Base-by-base conservation (phyloP, 805 yeast genomes). In the Sugiyamaella lignohabitans region DNA sequence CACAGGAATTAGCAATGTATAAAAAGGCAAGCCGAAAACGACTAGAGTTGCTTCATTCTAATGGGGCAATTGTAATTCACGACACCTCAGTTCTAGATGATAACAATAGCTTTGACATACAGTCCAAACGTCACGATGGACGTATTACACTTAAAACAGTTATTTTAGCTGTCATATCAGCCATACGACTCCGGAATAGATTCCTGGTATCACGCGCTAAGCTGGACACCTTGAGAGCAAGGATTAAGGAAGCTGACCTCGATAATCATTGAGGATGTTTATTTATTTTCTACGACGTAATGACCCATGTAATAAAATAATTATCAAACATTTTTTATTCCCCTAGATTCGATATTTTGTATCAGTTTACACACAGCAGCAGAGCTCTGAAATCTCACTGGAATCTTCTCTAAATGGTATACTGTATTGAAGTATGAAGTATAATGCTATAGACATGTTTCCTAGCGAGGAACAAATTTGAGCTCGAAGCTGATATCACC, bases 401-500 rank as follows among this genome's bases (percentile, higher is more conserved):
- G n/a, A n/a, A n/a, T n/a, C n/a, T n/a, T n/a, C n/a, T n/a, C n/a
- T n/a, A n/a, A n/a, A n/a, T n/a, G n/a, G n/a, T n/a, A n/a, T n/a
- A n/a, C n/a, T n/a, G n/a, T n/a, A n/a, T n/a, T n/a, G n/a, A n/a
- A n/a, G n/a, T n/a, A n/a, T n/a, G n/a, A n/a, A n/a, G n/a, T n/a
- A n/a, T n/a, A n/a, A n/a, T n/a, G n/a, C n/a, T n/a, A n/a, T n/a
- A n/a, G n/a, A n/a, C n/a, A n/a, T n/a, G n/a, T n/a, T n/a, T n/a
- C n/a, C n/a, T 34, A 40, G 6, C 37, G 30, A 16, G 43, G n/a
- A 11, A 27, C 20, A 22, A 44, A 40, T 19, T 40, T 59, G 34
- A 76, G 56, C 53, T 69, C 65, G 54, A 68, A 68, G 8, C 61
- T 59, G 21, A 67, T 57, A 6, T 60, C 63, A 8, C 32, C 32